Conservation (phyloP, 495 filamentous ascomycete species). For the Alectoria sarmentosa region DNA sequence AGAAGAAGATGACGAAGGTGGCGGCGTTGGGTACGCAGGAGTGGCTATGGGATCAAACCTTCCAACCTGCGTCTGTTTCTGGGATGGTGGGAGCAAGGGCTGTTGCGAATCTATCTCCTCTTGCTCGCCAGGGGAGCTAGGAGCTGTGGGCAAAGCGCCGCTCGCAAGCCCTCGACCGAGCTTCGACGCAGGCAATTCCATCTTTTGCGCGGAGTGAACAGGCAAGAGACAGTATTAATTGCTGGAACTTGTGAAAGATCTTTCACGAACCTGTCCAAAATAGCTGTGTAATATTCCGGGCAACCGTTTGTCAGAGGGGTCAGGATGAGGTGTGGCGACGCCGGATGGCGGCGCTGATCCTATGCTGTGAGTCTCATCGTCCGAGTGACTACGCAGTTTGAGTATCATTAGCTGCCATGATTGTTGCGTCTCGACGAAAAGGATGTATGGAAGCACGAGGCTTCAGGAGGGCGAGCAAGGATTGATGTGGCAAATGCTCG, state of each 20-base stretch:
- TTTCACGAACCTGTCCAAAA: slow-evolving; percentile 94
- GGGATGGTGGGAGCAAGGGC: slow-evolving; percentile 31
- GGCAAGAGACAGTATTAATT: slow-evolving; percentile 35
- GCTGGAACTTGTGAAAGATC: slow-evolving; percentile 45
- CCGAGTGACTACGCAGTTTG: slow-evolving; percentile 32
- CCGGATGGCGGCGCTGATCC: slow-evolving; percentile 77
- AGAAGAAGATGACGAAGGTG: slow-evolving; percentile 43
- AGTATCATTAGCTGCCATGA: slow-evolving; percentile 17
- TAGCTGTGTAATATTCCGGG: slow-evolving; percentile 84
- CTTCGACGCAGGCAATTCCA: slow-evolving; percentile 6
- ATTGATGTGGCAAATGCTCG: neutral
- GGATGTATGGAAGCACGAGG: neutral
- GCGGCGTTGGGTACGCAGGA: slow-evolving; percentile 50
- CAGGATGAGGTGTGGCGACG: slow-evolving; percentile 79
- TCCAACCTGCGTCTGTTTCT: neutral
- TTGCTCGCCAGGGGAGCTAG: slow-evolving; percentile 29
- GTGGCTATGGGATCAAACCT: slow-evolving; percentile 12
- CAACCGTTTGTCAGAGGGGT: slow-evolving; percentile 81
- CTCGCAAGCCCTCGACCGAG: slow-evolving; percentile 7
- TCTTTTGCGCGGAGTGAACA: slow-evolving; percentile 33
- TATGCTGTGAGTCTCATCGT: slow-evolving; percentile 68
- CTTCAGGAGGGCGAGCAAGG: neutral
- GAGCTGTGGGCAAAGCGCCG: slow-evolving; percentile 23
- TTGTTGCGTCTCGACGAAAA: neutral
- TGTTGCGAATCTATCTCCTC: slow-evolving; percentile 22